Evolutionary conservation across 345 rosid genomes (phyloP).

Genomic region (Psidium friedrichsthalianum): DNA sequence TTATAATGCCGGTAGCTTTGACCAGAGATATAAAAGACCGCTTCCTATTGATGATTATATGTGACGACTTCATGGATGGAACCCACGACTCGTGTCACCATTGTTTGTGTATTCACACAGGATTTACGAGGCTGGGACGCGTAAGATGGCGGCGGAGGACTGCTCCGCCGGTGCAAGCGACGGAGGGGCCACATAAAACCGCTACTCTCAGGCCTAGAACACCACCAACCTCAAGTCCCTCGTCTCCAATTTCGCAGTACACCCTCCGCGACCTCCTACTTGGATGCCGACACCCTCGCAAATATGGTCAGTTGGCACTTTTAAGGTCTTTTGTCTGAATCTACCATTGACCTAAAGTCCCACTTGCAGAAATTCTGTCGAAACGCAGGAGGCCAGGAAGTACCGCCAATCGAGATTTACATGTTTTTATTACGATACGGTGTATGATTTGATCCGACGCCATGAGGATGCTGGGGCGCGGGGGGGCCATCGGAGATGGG

Average conservation of each 20-base stretch:
- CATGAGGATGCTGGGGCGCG: conserved; percentile 29
- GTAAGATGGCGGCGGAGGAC: conserved; percentile 30
- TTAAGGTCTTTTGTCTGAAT: neutral
- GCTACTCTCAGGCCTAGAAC: conserved; percentile 26
- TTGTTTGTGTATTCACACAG: conserved; percentile 5
- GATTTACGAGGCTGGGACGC: conserved; percentile 25
- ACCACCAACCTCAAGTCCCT: conserved; percentile 17
- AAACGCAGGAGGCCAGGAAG: neutral
- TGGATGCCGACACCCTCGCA: conserved; percentile 29
- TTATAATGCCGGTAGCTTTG: neutral
- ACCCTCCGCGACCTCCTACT: conserved; percentile 21
- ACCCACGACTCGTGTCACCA: neutral
- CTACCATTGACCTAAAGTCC: neutral
- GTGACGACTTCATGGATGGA: no score
- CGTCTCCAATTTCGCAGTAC: conserved; percentile 11
- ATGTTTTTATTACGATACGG: no score
- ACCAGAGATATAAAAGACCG: neutral
- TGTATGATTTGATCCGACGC: conserved; percentile 25
- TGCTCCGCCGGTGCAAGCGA: conserved; percentile 30
- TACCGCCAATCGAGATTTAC: neutral
- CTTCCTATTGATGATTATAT: no score
- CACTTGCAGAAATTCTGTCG: neutral
- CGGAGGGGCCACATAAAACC: conserved; percentile 9
- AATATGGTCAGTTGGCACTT: conserved; percentile 19
- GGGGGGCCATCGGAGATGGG: conserved; percentile 17